These are phyloP conservation scores for Kwoniella newhampshirensis DNA, from an alignment of 768 basidiomycete species.

Conservation along the genomic window DNA sequence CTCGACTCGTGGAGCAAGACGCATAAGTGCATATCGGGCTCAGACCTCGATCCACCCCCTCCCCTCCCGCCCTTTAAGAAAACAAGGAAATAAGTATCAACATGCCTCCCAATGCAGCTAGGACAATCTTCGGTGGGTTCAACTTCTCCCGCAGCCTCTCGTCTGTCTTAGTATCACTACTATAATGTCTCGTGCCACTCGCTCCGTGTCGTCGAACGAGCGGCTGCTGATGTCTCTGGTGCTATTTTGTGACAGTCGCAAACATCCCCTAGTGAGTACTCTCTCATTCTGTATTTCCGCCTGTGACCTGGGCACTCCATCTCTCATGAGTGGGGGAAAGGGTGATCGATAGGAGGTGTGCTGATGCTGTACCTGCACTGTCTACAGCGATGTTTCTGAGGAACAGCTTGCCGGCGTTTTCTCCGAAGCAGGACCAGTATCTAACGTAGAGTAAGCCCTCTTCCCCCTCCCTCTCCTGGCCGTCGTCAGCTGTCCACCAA, in stretches of 20 bases:
- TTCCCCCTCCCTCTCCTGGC: neutral
- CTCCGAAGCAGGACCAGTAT: conserved; percentile 53
- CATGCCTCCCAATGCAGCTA: conserved; percentile 12
- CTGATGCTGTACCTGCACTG: neutral
- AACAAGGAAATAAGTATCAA: no score
- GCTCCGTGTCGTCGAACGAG: no score
- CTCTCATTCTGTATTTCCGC: neutral
- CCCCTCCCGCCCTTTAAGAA: no score
- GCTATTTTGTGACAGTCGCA: conserved; percentile 4
- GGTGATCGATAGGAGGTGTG: neutral
- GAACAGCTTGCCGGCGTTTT: conserved; percentile 52
- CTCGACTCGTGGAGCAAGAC: no score
- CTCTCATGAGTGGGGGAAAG: neutral
- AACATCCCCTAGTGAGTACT: conserved; percentile 21
- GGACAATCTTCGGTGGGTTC: conserved; percentile 19
- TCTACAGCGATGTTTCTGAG: conserved; percentile 52
- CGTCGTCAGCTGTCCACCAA: neutral
- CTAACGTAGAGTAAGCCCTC: conserved; percentile 47
- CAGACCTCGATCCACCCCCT: no score
- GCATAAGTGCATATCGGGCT: no score
- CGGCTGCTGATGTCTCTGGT: neutral
- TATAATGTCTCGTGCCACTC: no score
- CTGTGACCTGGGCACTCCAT: neutral
- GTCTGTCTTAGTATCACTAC: neutral
- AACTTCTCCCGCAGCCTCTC: neutral